Conservation (phyloP, 1,284 basidiomycete species). For the Irpex rosettiformis region DNA sequence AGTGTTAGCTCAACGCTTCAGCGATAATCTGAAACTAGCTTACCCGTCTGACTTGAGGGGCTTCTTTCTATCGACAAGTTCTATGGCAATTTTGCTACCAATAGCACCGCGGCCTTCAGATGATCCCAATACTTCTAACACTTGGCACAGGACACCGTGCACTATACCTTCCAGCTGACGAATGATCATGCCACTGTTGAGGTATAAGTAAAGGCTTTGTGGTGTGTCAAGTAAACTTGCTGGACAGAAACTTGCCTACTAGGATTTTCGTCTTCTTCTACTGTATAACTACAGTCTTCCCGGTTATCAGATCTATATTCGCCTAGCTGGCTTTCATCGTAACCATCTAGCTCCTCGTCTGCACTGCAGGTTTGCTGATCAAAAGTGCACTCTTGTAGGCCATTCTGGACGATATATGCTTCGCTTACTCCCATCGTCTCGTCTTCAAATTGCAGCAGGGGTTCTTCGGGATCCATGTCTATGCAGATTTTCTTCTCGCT, state of each 20-base stretch:
- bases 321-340: too few relatives aligned
- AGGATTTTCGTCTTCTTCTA: not conserved
- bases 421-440: too few relatives aligned
- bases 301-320: not conserved
- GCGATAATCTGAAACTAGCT: conserved; percentile 11
- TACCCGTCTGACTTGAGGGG: conserved; percentile 21
- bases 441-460: too few relatives aligned
- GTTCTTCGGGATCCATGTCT: too few relatives aligned
- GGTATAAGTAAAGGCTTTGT: not conserved
- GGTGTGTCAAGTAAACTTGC: too few relatives aligned
- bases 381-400: too few relatives aligned
- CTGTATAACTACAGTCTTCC: not conserved
- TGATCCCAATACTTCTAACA: conserved; percentile 29
- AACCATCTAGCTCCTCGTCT: too few relatives aligned
- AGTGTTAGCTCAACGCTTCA: not conserved
- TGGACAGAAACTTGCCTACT: not conserved
- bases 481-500: too few relatives aligned
- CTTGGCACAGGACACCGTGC: conserved; percentile 50
- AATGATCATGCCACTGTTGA: conserved; percentile 12
- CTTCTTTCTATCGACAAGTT: conserved; percentile 29
- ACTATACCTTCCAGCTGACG: conserved; percentile 49
- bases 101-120: conserved; percentile 7
- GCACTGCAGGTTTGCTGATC: too few relatives aligned
- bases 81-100: conserved; percentile 22
- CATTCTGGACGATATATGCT: too few relatives aligned